phyloP scores from a whole-genome alignment of 2,329 filamentous ascomycete species.

The Fusarium miscanthi region DNA sequence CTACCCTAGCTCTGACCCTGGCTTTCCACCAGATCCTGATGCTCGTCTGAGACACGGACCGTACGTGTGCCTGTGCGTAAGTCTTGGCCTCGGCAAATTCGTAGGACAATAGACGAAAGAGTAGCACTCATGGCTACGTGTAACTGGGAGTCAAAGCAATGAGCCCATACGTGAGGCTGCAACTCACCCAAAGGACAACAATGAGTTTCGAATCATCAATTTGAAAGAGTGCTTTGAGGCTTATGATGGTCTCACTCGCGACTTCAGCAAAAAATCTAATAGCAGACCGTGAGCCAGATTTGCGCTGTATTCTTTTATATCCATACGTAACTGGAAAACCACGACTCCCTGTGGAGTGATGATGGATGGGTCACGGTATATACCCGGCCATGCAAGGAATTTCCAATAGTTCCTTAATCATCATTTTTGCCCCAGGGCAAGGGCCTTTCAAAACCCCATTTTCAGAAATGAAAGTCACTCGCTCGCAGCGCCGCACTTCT shows the following conservation, averaged over 20 bases:
- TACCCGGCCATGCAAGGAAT: not conserved
- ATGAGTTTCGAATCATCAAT: not conserved
- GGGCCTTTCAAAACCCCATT: not conserved
- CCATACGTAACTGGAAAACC: not conserved
- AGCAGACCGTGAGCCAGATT: not conserved
- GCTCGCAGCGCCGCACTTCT: not conserved
- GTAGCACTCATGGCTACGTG: constrained; percentile 1
- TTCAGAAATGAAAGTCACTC: constrained; percentile 14
- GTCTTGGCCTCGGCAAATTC: constrained; percentile 9
- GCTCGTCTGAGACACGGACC: constrained; percentile 21
- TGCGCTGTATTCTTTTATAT: not conserved
- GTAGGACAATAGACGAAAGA: not conserved
- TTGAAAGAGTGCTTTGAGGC: not conserved
- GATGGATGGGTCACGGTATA: not conserved
- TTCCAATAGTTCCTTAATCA: not conserved
- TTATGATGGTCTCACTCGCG: not conserved
- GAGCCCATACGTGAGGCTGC: constrained; percentile 2
- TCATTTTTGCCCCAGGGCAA: not conserved
- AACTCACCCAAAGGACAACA: not conserved
- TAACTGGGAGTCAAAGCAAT: not conserved
- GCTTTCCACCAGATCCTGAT: not conserved
- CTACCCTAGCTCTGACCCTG: not conserved
- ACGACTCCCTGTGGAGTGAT: not conserved
- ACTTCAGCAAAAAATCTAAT: not conserved
- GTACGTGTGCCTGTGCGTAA: constrained; percentile 8